Evolutionary conservation across 2,329 filamentous ascomycete genomes (phyloP).

Genomic region (Stagonosporopsis rhizophila): DNA sequence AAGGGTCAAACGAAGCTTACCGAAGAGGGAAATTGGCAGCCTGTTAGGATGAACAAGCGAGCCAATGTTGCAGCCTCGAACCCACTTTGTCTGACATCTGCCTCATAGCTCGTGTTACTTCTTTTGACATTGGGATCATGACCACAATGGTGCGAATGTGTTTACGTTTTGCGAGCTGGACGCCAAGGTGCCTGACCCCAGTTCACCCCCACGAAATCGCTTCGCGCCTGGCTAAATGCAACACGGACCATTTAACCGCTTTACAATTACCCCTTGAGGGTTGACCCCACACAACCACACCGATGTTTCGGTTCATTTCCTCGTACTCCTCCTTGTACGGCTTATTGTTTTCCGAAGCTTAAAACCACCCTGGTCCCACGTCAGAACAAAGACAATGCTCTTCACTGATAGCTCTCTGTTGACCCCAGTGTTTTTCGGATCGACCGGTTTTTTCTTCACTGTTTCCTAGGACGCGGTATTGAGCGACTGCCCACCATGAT

Average conservation of each 20-base stretch:
- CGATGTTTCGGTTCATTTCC: constrained; percentile 8
- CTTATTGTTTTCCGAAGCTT: constrained; percentile 32
- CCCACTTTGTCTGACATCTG: not conserved
- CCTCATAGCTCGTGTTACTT: not conserved
- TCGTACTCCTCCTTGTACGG: constrained; percentile 25
- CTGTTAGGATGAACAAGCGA: not conserved
- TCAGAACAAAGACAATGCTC: not conserved
- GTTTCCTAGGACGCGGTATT: not conserved
- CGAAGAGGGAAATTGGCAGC: not conserved
- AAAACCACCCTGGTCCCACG: constrained; percentile 25
- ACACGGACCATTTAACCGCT: constrained; percentile 44
- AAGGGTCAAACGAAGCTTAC: not conserved
- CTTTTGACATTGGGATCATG: not conserved
- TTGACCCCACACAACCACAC: constrained; percentile 41
- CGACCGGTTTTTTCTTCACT: not conserved
- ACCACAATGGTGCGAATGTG: not conserved
- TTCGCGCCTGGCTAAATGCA: constrained; percentile 36
- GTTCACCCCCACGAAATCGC: constrained; percentile 10
- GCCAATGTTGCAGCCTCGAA: not conserved
- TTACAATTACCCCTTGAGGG: constrained; percentile 36
- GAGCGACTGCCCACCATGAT: constrained; percentile 34
- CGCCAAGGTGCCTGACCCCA: constrained; percentile 2
- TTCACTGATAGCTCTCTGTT: not conserved
- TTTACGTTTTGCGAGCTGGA: not conserved
- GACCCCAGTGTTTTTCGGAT: not conserved